A percentile compares a stretch with the other conserved stretches of the same genome.
phyloP scores from a whole-genome alignment of 192 early-diverging fungal species.

The Ramicandelaber brevisporus region DNA sequence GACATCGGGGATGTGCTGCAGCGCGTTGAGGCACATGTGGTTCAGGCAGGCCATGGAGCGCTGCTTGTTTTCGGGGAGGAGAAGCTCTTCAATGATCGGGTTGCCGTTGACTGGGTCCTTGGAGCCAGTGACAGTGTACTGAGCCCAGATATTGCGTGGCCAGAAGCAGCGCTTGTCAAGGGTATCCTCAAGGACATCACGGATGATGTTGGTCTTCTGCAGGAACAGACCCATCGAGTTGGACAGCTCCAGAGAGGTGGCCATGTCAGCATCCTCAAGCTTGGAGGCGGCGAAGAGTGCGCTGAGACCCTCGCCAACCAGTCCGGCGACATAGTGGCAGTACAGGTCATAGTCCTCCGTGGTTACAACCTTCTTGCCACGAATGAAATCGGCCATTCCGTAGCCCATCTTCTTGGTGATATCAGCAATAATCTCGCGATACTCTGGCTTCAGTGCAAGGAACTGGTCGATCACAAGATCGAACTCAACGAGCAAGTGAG shows the following conservation, averaged over 20 bases:
- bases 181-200: constrained; percentile 83
- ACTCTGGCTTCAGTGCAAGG: constrained; percentile 36
- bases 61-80: constrained; percentile 35
- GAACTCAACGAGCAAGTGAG: constrained; percentile 67
- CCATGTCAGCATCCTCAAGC: constrained; percentile 34
- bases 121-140: constrained; percentile 53
- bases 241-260: constrained; percentile 25
- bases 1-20: constrained; percentile 62
- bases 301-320: constrained; percentile 82
- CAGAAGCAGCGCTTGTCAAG: constrained; percentile 79
- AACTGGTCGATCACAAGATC: constrained; percentile 78
- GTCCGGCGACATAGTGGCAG: constrained; percentile 91
- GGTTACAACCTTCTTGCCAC: constrained; percentile 29
- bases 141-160: constrained; percentile 82
- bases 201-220: constrained; percentile 95
- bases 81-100: constrained; percentile 43
- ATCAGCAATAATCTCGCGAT: constrained; percentile 69
- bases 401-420: constrained; percentile 79
- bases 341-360: constrained; percentile 85
- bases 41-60: constrained; percentile 59
- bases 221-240: constrained; percentile 96
- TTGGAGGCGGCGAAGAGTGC: constrained; percentile 69
- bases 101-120: no score
- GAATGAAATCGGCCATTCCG: constrained; percentile 82
- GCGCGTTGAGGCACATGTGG: constrained; percentile 63